A percentile compares a stretch with the other conserved stretches of the same genome.
Evolutionary conservation across 2,329 filamentous ascomycete species (phyloP).

Genomic region (Ascochyta koolunga): DNA sequence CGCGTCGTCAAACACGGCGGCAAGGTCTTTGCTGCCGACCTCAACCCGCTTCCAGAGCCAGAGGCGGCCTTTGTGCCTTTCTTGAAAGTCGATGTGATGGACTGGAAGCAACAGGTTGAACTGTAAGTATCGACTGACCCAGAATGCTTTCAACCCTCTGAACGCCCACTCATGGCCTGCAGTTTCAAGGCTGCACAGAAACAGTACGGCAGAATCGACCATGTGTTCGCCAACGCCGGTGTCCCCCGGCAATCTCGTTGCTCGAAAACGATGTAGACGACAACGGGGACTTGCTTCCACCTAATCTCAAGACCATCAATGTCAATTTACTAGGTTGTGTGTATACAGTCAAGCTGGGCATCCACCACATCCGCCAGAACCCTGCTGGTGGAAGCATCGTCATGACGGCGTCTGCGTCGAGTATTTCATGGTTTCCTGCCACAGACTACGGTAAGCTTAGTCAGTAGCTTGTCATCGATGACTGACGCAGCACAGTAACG

Average conservation of each 20-base stretch:
- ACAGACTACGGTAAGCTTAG: slow-evolving; percentile 39
- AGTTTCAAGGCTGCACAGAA: slow-evolving; percentile 57
- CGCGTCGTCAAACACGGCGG: slow-evolving; percentile 61
- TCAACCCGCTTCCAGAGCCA: slow-evolving; percentile 51
- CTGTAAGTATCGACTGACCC: slow-evolving; percentile 30
- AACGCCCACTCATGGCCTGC: background rate
- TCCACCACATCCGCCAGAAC: slow-evolving; percentile 37
- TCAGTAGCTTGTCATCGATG: too few relatives aligned
- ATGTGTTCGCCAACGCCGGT: slow-evolving; percentile 52
- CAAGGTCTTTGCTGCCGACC: slow-evolving; percentile 61
- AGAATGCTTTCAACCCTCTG: background rate
- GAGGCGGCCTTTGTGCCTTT: slow-evolving; percentile 31
- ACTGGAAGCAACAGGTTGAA: slow-evolving; percentile 58
- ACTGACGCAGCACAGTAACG: too few relatives aligned
- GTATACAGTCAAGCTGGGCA: slow-evolving; percentile 39
- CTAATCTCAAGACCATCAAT: slow-evolving; percentile 33
- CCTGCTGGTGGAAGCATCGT: slow-evolving; percentile 38
- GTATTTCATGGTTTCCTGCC: slow-evolving; percentile 30
- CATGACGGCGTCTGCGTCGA: slow-evolving; percentile 39
- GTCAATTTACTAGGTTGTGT: slow-evolving; percentile 39
- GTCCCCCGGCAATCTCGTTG: slow-evolving; percentile 24
- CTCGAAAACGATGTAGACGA: slow-evolving; percentile 40
- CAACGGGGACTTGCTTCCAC: slow-evolving; percentile 36
- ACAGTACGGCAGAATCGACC: slow-evolving; percentile 51
- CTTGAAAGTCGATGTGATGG: slow-evolving; percentile 41